These are phyloP conservation scores for Leccinum olivaceopallidum DNA, from an alignment of 768 basidiomycete species.

Conservation along the genomic window DNA sequence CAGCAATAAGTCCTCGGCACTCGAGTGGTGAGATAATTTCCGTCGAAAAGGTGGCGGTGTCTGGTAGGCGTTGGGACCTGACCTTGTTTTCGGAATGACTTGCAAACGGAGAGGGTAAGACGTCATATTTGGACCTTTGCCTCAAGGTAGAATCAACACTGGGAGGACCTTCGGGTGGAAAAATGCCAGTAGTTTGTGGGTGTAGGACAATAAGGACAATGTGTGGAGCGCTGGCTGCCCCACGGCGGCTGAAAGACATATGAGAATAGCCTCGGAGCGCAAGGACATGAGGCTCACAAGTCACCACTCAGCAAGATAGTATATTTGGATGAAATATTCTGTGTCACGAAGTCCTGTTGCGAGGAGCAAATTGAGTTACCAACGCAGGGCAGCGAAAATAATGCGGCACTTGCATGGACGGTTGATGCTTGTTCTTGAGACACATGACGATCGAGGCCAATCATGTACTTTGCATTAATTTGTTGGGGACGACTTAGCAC, in stretches of 20 bases:
- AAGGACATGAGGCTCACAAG: conserved; percentile 50
- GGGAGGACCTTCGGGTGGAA: conserved; percentile 19
- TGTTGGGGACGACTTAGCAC: conserved; percentile 41
- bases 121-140: conserved; percentile 7
- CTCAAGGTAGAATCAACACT: conserved; percentile 17
- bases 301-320: conserved; percentile 52
- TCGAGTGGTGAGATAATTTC: conserved; percentile 45
- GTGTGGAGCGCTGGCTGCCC: conserved; percentile 19
- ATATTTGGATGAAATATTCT: conserved; percentile 47
- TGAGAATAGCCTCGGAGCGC: not conserved
- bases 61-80: conserved; percentile 4
- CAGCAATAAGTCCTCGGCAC: conserved; percentile 46
- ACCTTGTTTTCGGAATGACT: conserved; percentile 11
- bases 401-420: conserved; percentile 42
- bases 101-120: conserved; percentile 21
- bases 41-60: conserved; percentile 32
- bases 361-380: not conserved
- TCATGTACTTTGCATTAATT: conserved; percentile 41
- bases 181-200: conserved; percentile 10
- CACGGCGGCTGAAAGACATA: conserved; percentile 46
- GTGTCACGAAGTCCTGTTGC: conserved; percentile 48
- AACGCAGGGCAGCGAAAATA: not conserved
- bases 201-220: conserved; percentile 21
- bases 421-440: conserved; percentile 43
- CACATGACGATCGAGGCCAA: conserved; percentile 38